Percentiles rank a stretch among this genome's conserved stretches.
Conservation (phyloP, 352 stramenopile species). For the Phytophthora tubulina region DNA sequence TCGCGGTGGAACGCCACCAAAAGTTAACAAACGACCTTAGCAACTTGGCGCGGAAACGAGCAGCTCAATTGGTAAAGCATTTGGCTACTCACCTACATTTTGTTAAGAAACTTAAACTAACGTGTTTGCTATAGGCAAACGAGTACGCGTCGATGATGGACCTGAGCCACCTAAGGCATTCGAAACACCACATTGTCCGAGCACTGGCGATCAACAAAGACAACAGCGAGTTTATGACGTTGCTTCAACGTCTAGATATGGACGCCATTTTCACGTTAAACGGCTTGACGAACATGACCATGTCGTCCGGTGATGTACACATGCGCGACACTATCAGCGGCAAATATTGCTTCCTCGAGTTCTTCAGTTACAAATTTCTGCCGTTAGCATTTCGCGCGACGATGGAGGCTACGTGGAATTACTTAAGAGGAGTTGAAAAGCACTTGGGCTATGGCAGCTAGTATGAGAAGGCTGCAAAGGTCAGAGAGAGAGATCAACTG, state of each 20-base stretch:
- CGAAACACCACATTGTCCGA: slow-evolving; percentile 13
- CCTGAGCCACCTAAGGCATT: background rate
- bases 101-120: background rate
- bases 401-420: slow-evolving; percentile 37
- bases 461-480: slow-evolving; percentile 36
- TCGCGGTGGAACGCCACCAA: slow-evolving; percentile 51
- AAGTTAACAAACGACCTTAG: slow-evolving; percentile 42
- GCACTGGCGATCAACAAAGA: slow-evolving; percentile 16
- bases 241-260: slow-evolving; percentile 28
- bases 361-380: slow-evolving; percentile 42
- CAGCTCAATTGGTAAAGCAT: slow-evolving; percentile 16
- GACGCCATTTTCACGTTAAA: slow-evolving; percentile 32
- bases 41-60: slow-evolving; percentile 34
- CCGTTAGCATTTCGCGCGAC: slow-evolving; percentile 41
- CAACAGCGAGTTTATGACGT: slow-evolving; percentile 17
- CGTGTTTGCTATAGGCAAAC: background rate
- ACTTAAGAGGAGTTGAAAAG: slow-evolving; percentile 42
- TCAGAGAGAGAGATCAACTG: background rate
- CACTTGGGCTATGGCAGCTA: slow-evolving; percentile 35
- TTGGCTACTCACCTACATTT: background rate
- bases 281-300: slow-evolving; percentile 22
- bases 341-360: slow-evolving; percentile 32
- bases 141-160: slow-evolving; percentile 1
- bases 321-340: slow-evolving; percentile 24
- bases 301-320: slow-evolving; percentile 24